Percentiles rank a stretch among this genome's conserved stretches.
phyloP scores from a whole-genome alignment of 2,329 filamentous ascomycete genomes.

The Ophiostoma himal-ulmi region DNA sequence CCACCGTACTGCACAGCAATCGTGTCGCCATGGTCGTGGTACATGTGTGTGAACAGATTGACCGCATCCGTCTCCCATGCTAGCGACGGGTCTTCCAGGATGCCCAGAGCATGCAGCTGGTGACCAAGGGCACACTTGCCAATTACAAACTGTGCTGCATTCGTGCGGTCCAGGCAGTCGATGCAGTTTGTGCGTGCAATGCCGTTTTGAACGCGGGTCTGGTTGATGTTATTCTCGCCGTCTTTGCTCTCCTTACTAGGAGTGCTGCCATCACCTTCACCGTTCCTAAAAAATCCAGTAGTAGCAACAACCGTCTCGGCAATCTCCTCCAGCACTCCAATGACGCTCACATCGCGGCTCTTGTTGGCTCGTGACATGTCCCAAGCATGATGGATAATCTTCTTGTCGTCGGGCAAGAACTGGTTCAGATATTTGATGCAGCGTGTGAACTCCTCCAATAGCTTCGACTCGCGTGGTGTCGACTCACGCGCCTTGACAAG shows the following conservation, averaged over 20 bases:
- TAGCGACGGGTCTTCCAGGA: slow-evolving; percentile 68
- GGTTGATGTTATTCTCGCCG: slow-evolving; percentile 24
- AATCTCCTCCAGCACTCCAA: slow-evolving; percentile 82
- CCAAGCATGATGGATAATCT: slow-evolving; percentile 91
- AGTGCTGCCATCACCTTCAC: slow-evolving; percentile 58
- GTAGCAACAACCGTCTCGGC: slow-evolving; percentile 78
- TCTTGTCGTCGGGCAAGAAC: slow-evolving; percentile 74
- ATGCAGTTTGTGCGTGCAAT: slow-evolving; percentile 96
- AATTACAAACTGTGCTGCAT: slow-evolving; percentile 96
- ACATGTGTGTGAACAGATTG: slow-evolving; percentile 97
- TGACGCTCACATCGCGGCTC: slow-evolving; percentile 85
- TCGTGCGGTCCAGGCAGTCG: slow-evolving; percentile 93
- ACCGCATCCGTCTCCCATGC: slow-evolving; percentile 94
- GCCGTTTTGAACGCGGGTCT: slow-evolving; percentile 75
- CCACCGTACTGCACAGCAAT: slow-evolving; percentile 97
- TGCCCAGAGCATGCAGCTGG: slow-evolving; percentile 84
- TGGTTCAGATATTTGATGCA: slow-evolving; percentile 92
- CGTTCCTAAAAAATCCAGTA: slow-evolving; percentile 94
- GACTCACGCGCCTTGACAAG: slow-evolving; percentile 85
- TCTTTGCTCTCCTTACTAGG: neutral
- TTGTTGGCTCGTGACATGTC: slow-evolving; percentile 98
- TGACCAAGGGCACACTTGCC: slow-evolving; percentile 89
- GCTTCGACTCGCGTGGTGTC: slow-evolving; percentile 83
- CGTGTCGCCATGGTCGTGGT: slow-evolving; percentile 94
- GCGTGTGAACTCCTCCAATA: slow-evolving; percentile 79